A percentile compares a stretch with the other conserved stretches of the same genome.
phyloP scores from a whole-genome alignment of 768 basidiomycete genomes.

The Leccinum obscurum region DNA sequence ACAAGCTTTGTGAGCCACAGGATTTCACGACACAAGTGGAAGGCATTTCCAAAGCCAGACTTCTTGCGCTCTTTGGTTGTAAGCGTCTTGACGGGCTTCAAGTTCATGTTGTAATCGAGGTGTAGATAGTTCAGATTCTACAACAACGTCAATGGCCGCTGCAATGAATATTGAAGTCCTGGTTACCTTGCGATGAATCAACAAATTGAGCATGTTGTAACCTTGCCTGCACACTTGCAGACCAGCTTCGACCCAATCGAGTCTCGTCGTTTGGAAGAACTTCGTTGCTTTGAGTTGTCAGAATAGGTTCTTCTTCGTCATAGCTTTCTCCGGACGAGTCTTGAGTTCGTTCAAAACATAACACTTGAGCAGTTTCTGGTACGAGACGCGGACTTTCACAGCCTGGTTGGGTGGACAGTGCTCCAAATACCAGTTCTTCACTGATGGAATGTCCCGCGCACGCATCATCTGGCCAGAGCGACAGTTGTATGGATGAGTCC shows the following conservation, averaged over 20 bases:
- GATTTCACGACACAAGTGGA: conserved; percentile 97
- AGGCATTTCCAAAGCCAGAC: conserved; percentile 99
- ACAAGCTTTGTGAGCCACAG: conserved; percentile 96
- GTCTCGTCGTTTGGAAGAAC: conserved; percentile 97
- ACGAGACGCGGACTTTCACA: conserved; percentile 98
- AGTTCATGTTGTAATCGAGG: conserved; percentile 97
- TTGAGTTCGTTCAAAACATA: conserved; percentile 95
- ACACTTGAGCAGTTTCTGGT: conserved; percentile 96
- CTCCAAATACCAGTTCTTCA: conserved; percentile 98
- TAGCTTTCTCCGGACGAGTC: conserved; percentile 87
- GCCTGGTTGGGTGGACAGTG: conserved; percentile 96
- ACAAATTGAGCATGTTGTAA: conserved; percentile 98
- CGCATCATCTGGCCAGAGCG: conserved; percentile 91
- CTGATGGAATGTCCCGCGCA: conserved; percentile 92
- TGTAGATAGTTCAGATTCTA: conserved; percentile 93
- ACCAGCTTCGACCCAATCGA: conserved; percentile 99
- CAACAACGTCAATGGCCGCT: background rate
- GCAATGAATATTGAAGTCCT: background rate
- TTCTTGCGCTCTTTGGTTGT: conserved; percentile 99
- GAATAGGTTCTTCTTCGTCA: conserved; percentile 98
- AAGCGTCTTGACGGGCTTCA: conserved; percentile 96
- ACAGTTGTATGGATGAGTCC: conserved; percentile 95
- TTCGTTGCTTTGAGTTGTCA: conserved; percentile 96
- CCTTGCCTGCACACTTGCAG: conserved; percentile 98
- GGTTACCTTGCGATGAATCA: conserved; percentile 94